A percentile compares a stretch with the other conserved stretches of the same genome.
Evolutionary conservation across 441 rosid species (phyloP).

Genomic region (Cnidoscolus chayamansa): DNA sequence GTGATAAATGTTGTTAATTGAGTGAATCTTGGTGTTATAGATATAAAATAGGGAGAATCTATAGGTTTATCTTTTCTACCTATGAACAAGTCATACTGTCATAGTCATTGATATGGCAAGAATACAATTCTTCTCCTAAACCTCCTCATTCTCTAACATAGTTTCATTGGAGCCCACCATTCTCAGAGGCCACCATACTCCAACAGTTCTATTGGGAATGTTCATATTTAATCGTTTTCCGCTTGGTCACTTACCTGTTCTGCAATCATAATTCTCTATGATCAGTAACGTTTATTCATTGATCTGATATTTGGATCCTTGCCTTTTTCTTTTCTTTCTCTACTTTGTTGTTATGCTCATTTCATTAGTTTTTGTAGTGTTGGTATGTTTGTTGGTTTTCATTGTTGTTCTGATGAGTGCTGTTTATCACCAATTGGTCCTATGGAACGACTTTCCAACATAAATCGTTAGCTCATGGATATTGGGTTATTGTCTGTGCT

Average conservation of each 20-base stretch:
- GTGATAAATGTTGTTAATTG: no score
- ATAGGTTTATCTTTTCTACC: no score
- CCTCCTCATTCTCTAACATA: no score
- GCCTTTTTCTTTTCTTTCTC: no score
- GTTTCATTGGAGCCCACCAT: no score
- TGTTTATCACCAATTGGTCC: neutral
- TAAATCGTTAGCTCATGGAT: neutral
- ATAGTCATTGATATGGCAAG: no score
- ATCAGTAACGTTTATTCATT: no score
- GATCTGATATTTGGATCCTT: slow-evolving; percentile 2
- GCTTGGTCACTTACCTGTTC: neutral
- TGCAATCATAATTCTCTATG: neutral
- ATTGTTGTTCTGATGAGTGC: neutral
- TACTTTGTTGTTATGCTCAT: neutral
- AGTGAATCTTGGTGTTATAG: no score
- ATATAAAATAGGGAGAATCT: no score
- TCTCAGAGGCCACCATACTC: no score
- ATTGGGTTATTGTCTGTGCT: neutral
- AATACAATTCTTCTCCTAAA: no score
- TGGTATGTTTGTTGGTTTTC: neutral
- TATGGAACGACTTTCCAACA: neutral
- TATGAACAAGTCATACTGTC: no score
- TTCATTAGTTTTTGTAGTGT: neutral
- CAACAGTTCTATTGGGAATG: neutral
- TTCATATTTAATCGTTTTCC: neutral